Base-by-base conservation (phyloP, 306 rosid genomes). In the Acacia confusa region DNA sequence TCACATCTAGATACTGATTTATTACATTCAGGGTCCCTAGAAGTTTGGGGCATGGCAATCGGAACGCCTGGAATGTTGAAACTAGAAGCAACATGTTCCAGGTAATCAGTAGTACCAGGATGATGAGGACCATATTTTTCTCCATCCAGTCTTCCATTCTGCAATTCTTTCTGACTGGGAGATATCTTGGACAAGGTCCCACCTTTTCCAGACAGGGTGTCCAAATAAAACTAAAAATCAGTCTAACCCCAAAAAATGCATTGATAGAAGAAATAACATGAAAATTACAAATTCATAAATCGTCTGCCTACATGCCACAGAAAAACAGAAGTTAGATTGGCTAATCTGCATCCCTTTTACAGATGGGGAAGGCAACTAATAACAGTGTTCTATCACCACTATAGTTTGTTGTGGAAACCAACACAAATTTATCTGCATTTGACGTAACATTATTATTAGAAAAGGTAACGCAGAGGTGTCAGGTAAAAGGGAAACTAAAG, bases 51-150 rank as follows among this genome's bases (percentile, higher is more conserved):
- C 86, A 84, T 90, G 83, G 92, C 89, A 86, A 91, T 89, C 55
- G 97, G 82, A 83, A 87, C 86, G 70, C 94, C 97, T 8, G 86
- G 88, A 85, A 81, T 84, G 80, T 86, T 95, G 78, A 88, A 85
- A 92, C 97, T 91, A 74, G 97, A 95, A 57, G 83, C 94, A 74
- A 85, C 98, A 72, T 79, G 92, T 83, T 94, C 97, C 74, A 80
- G 83, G 79, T 88, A 82, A 20, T 92, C 94, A 15, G 30, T 28
- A 55, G 87, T 50, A 73, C 83, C 86, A 74, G 87, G 91, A 89
- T 53, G 82, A 82, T 90, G 86, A 84, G 85, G 85, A 83, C 82
- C 90, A 80, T 63, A 72, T 57, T 75, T 86, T 71, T 86, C 94
- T 72, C 79, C 83, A 14, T 81, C 88, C 32, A 53, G 87, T 75